Evolutionary conservation across 768 basidiomycete species (phyloP).

Genomic region (Tylopilus subfusipes): DNA sequence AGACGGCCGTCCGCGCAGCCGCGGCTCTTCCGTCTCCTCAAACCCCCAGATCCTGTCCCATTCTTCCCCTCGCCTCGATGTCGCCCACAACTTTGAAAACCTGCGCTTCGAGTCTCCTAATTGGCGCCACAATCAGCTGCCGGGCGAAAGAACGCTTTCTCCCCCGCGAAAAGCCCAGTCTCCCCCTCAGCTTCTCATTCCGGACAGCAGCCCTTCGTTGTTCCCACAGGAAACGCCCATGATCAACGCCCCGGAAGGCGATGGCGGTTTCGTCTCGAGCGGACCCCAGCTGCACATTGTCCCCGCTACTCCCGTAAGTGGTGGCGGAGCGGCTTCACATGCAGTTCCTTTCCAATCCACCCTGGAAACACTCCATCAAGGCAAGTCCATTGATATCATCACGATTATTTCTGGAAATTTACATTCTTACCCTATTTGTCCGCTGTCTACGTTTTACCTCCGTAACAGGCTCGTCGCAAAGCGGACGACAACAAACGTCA

Average conservation of each 20-base stretch:
- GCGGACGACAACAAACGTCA: constrained; percentile 30
- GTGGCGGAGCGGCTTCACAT: constrained; percentile 48
- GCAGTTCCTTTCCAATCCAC: constrained; percentile 51
- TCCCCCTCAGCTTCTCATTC: constrained; percentile 57
- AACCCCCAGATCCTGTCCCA: constrained; percentile 41
- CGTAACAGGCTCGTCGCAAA: constrained; percentile 32
- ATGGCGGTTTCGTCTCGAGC: constrained; percentile 41
- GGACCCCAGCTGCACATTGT: constrained; percentile 75
- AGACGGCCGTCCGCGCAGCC: constrained; percentile 48
- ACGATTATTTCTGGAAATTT: constrained; percentile 31
- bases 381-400: constrained; percentile 40
- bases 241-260: constrained; percentile 62
- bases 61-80: constrained; percentile 54
- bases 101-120: constrained; percentile 63
- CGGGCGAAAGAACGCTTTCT: constrained; percentile 38
- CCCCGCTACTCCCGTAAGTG: constrained; percentile 76
- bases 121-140: constrained; percentile 49
- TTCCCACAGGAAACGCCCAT: constrained; percentile 44
- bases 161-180: constrained; percentile 56
- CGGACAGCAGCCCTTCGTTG: constrained; percentile 47
- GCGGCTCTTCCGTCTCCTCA: constrained; percentile 69
- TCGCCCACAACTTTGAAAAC: constrained; percentile 56
- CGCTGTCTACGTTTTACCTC: constrained; percentile 25
- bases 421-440: constrained; percentile 29
- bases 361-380: constrained; percentile 49